A percentile compares a stretch with the other conserved stretches of the same genome.
phyloP scores from a whole-genome alignment of 805 yeast species.

The Wickerhamiella shivajii region DNA sequence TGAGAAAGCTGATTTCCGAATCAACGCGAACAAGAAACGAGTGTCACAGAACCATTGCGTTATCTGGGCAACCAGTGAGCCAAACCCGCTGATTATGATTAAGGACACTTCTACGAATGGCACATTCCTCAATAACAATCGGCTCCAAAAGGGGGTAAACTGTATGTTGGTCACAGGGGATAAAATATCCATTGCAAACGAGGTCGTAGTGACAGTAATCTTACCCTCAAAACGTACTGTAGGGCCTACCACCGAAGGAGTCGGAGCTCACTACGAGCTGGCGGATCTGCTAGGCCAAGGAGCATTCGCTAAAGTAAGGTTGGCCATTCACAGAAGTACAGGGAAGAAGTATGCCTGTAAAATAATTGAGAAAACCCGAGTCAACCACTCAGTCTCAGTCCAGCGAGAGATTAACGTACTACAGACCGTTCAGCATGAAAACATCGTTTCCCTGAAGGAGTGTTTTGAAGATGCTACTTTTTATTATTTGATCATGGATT shows the following conservation, averaged over 20 bases:
- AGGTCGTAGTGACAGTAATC: conserved; percentile 55
- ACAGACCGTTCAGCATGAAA: conserved; percentile 63
- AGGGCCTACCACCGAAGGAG: conserved; percentile 32
- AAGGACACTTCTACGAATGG: conserved; percentile 85
- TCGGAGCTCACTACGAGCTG: conserved; percentile 57
- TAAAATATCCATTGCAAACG: conserved; percentile 79
- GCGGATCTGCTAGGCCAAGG: conserved; percentile 91
- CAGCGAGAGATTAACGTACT: conserved; percentile 61
- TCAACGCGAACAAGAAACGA: conserved; percentile 43
- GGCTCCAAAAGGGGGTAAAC: conserved; percentile 61
- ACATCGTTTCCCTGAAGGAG: conserved; percentile 69
- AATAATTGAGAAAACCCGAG: conserved; percentile 68
- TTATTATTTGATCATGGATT: conserved; percentile 88
- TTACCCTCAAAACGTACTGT: conserved; percentile 17
- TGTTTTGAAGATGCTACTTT: conserved; percentile 71
- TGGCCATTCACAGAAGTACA: conserved; percentile 71
- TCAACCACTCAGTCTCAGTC: conserved; percentile 65
- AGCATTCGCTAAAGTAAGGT: conserved; percentile 93
- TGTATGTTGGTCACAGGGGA: conserved; percentile 84
- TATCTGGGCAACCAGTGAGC: conserved; percentile 50
- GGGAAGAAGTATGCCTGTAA: conserved; percentile 86
- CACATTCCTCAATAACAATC: conserved; percentile 63
- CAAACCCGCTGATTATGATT: conserved; percentile 34
- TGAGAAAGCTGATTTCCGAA: conserved; percentile 43
- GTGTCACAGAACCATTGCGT: conserved; percentile 63